Evolutionary conservation across 169 alveolate species (phyloP), one percentile per base, ranked within the genome.

Genomic region (Pseudocohnilembus persalinus): DNA sequence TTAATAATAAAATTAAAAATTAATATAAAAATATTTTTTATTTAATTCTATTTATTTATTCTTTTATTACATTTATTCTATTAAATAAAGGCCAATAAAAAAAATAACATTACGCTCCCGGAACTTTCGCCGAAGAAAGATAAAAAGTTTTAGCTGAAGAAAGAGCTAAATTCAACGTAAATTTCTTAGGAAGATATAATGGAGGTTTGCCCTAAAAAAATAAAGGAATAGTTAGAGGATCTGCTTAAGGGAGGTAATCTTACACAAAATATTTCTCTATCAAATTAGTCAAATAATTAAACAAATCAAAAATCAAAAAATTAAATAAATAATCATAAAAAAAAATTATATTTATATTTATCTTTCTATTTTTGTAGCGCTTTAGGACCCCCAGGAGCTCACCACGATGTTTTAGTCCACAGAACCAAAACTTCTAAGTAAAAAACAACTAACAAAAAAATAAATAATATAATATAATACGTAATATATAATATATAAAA

Each of bases 181-280:
- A 91, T 64, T 88, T 84, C 30, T 83, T 91, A 6, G 94, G 94
- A 31, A 84, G 87, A 32, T 91, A 91, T 74, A 81, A 83, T 26
- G 94, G 94, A 73, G 94, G 94, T 72, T 81, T 91, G 24, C 94
- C 94, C 0, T 28, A 73, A 30, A 88, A 91, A 34, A 89, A 80
- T 26, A 31, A 72, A 29, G 92, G 89, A 29, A 29, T 68, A 6
- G 35, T 77, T 31, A 91, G 94, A 79, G 31, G 64, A 72, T 68
- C 75, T 49, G 0, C 29, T 29, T 26, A 79, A 77, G 86, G 86
- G 28, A 80, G 35, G 68, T 49, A 49, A 49, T 49, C 20, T 11
- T 11, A 49, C 4, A 11, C 20, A 11, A 49, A 11, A 11, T 49
- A 11, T 49, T 49, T 49, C 4, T 49, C 20, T 49, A 4, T 4